Conservation (phyloP, 2,329 filamentous ascomycete species). For the Fusarium subtropicale region DNA sequence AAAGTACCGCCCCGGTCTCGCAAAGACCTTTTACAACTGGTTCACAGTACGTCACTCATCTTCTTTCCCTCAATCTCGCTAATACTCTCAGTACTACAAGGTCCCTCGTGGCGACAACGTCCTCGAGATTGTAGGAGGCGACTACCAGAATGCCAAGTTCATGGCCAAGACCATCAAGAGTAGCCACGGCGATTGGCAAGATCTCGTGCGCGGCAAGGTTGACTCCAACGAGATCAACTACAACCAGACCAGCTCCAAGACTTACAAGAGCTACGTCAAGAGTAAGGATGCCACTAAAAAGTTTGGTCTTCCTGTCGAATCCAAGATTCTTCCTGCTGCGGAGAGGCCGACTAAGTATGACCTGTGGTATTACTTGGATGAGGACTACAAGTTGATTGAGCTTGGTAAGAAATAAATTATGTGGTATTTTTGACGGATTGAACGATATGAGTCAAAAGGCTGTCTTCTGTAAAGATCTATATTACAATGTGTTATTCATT, state of each 20-base stretch:
- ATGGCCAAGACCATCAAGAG: conserved; percentile 50
- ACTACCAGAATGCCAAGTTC: conserved; percentile 53
- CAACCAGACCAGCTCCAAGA: conserved; percentile 54
- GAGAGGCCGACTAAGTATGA: conserved; percentile 51
- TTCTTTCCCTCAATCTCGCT: background rate
- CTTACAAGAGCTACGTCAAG: conserved; percentile 50
- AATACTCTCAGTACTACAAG: conserved; percentile 53
- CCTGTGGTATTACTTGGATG: conserved; percentile 54
- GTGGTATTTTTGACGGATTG: conserved; percentile 20
- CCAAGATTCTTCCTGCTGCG: conserved; percentile 48
- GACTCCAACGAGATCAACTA: conserved; percentile 54
- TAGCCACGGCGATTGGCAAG: conserved; percentile 55
- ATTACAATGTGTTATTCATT: too few species aligned
- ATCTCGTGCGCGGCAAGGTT: conserved; percentile 54
- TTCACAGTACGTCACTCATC: conserved; percentile 49
- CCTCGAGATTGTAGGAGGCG: conserved; percentile 53
- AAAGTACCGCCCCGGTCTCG: conserved; percentile 53
- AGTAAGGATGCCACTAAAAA: conserved; percentile 48
- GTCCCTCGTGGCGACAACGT: conserved; percentile 52
- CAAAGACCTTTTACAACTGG: conserved; percentile 54
- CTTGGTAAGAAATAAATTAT: conserved; percentile 51
- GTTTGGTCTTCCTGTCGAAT: conserved; percentile 50
- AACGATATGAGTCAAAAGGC: too few species aligned
- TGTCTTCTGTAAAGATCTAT: too few species aligned
- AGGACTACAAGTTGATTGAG: conserved; percentile 49